Conservation (phyloP, 169 alveolate genomes). For the Plasmodium inui region DNA sequence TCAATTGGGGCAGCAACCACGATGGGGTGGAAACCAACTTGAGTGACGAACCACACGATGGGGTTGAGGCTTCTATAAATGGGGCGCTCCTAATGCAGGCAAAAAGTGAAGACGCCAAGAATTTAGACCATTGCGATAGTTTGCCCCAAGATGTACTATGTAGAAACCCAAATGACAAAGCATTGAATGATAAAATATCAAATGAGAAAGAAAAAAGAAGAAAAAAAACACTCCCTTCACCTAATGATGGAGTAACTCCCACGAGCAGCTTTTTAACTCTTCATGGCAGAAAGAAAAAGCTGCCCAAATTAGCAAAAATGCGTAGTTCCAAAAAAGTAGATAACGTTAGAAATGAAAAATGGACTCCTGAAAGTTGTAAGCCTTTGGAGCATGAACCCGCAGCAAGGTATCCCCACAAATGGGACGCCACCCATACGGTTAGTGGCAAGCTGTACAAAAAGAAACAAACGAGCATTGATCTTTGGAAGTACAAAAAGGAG, state of each 20-base stretch:
- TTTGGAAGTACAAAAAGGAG: conserved; percentile 6
- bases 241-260: neutral
- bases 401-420: neutral
- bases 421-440: neutral
- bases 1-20: neutral
- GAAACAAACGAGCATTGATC: neutral
- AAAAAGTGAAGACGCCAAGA: neutral
- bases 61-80: neutral
- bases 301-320: neutral
- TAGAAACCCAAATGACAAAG: neutral
- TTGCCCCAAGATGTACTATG: neutral
- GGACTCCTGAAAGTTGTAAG: neutral
- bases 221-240: neutral
- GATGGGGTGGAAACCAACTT: neutral
- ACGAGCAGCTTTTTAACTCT: neutral
- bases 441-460: neutral
- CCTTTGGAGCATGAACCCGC: neutral
- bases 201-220: conserved; percentile 17
- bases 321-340: neutral
- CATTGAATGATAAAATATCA: neutral
- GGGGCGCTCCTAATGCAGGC: neutral
- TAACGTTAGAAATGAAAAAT: neutral
- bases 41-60: neutral
- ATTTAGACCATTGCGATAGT: neutral
- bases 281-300: neutral